Evolutionary conservation across 2,329 filamentous ascomycete genomes (phyloP).

Genomic region (Teratosphaeria nubilosa): DNA sequence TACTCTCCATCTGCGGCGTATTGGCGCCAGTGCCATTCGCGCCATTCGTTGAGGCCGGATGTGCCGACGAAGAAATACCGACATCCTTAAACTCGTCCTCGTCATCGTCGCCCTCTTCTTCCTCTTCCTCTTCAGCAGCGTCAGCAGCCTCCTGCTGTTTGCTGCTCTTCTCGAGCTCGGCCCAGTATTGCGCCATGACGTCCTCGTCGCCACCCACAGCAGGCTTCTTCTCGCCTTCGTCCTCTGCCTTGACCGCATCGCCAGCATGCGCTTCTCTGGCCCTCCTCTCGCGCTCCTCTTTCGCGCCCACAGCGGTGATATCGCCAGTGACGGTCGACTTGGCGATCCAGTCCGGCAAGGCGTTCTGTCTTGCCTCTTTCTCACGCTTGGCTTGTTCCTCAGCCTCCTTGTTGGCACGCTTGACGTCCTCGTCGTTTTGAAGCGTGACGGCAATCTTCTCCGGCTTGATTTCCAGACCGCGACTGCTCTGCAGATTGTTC

Average conservation of each 20-base stretch:
- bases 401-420: conserved; percentile 22
- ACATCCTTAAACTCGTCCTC: conserved; percentile 46
- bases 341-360: conserved; percentile 27
- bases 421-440: conserved; percentile 26
- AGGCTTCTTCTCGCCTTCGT: conserved; percentile 17
- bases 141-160: conserved; percentile 30
- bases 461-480: conserved; percentile 24
- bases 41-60: conserved; percentile 21
- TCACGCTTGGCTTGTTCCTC: conserved; percentile 21
- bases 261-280: conserved; percentile 28
- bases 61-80: conserved; percentile 36
- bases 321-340: conserved; percentile 27
- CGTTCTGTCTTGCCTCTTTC: conserved; percentile 26
- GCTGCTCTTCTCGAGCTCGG: conserved; percentile 53
- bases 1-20: conserved; percentile 18
- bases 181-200: conserved; percentile 57
- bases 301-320: conserved; percentile 36
- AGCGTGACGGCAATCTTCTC: conserved; percentile 27
- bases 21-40: conserved; percentile 20
- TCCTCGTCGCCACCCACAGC: conserved; percentile 33
- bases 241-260: conserved; percentile 1
- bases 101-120: conserved; percentile 39
- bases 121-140: conserved; percentile 42
- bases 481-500: conserved; percentile 22
- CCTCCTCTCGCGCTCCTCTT: conserved; percentile 29